These are phyloP conservation scores for Cladobotryum protrusum DNA, from an alignment of 2,329 filamentous ascomycete species.

Conservation along the genomic window DNA sequence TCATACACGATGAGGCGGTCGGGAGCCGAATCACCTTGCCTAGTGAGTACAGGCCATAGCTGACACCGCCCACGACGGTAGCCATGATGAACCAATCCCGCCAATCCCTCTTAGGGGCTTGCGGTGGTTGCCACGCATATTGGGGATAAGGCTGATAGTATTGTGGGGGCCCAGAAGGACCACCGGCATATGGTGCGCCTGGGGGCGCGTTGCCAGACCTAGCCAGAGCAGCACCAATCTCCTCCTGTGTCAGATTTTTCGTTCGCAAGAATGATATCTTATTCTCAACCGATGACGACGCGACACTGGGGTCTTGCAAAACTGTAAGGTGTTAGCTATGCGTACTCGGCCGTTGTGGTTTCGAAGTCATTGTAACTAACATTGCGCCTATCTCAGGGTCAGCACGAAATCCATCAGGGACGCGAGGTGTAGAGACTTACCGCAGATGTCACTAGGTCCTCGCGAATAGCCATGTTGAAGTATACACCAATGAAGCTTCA, in stretches of 20 bases:
- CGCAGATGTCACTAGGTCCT: slow-evolving; percentile 84
- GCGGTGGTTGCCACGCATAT: slow-evolving; percentile 53
- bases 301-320: slow-evolving; percentile 88
- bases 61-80: slow-evolving; percentile 81
- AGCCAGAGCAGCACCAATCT: slow-evolving; percentile 78
- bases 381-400: slow-evolving; percentile 32
- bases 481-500: slow-evolving; percentile 16
- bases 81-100: slow-evolving; percentile 99
- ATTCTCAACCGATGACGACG: slow-evolving; percentile 85
- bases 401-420: not conserved
- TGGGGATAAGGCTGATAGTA: slow-evolving; percentile 45
- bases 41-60: slow-evolving; percentile 82
- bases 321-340: slow-evolving; percentile 46
- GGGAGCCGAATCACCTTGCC: slow-evolving; percentile 59
- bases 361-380: slow-evolving; percentile 26
- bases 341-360: not conserved
- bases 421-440: slow-evolving; percentile 36
- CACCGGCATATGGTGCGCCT: slow-evolving; percentile 36
- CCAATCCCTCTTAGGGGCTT: slow-evolving; percentile 80
- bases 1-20: not conserved
- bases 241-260: slow-evolving; percentile 95
- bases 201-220: slow-evolving; percentile 55
- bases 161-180: slow-evolving; percentile 37
- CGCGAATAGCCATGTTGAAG: slow-evolving; percentile 71
- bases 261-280: slow-evolving; percentile 88